phyloP scores from a whole-genome alignment of 192 early-diverging fungal genomes.

The Backusella tarrabulga region DNA sequence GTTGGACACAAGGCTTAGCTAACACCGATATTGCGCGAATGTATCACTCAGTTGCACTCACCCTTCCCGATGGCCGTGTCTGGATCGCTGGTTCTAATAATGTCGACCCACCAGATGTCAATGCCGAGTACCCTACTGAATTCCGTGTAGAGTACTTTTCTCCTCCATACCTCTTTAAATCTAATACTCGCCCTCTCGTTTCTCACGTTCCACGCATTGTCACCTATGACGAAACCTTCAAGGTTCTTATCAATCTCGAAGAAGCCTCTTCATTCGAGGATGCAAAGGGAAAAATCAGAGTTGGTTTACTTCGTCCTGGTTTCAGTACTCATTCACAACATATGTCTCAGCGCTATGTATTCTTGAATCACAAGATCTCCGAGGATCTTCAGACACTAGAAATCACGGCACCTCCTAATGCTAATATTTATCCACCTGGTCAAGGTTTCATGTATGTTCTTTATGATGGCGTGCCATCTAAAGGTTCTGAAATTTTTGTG shows the following conservation, averaged over 20 bases:
- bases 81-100: conserved; percentile 60
- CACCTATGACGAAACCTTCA: conserved; percentile 20
- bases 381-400: conserved; percentile 29
- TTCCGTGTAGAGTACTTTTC: conserved; percentile 54
- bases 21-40: conserved; percentile 57
- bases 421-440: conserved; percentile 54
- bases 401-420: conserved; percentile 47
- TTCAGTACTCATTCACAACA: conserved; percentile 55
- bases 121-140: conserved; percentile 48
- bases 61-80: conserved; percentile 54
- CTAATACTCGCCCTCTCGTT: conserved; percentile 37
- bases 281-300: conserved; percentile 28
- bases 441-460: conserved; percentile 48
- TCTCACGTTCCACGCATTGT: conserved; percentile 28
- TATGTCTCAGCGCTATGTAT: conserved; percentile 52
- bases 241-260: conserved; percentile 26
- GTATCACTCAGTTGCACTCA: conserved; percentile 59
- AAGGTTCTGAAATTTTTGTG: conserved; percentile 23
- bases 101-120: conserved; percentile 37
- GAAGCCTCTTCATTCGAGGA: not conserved
- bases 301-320: conserved; percentile 45
- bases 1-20: conserved; percentile 43
- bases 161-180: conserved; percentile 48
- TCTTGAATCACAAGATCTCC: conserved; percentile 25
- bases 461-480: conserved; percentile 46